phyloP scores from a whole-genome alignment of 306 rosid species.

The Ochetophila trinervis region DNA sequence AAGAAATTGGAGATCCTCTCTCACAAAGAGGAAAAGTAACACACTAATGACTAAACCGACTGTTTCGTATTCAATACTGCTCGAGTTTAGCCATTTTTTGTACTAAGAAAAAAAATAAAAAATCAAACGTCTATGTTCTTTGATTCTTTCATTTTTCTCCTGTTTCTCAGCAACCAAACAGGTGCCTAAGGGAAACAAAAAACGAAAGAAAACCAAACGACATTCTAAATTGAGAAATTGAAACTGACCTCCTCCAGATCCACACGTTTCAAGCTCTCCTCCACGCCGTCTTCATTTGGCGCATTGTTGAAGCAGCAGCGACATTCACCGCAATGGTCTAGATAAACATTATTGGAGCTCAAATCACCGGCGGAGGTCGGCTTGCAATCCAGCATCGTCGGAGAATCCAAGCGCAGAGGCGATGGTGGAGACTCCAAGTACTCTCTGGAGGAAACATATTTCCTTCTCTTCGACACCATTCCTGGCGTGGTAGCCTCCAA shows the following conservation, averaged over 20 bases:
- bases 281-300: conserved; percentile 26
- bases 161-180: background rate
- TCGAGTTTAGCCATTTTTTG: background rate
- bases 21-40: background rate
- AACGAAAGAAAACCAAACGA: background rate
- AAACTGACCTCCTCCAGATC: conserved; percentile 66
- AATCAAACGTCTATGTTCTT: background rate
- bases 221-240: conserved; percentile 12
- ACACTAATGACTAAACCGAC: no score
- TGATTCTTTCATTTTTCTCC: background rate
- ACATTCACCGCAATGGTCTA: conserved; percentile 30
- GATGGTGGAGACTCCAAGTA: background rate
- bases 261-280: conserved; percentile 22
- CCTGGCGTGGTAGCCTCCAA: conserved; percentile 16
- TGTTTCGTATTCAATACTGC: background rate
- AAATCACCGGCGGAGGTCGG: background rate
- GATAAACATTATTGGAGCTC: conserved; percentile 4
- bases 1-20: conserved; percentile 8
- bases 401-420: conserved; percentile 17
- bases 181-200: conserved; percentile 1
- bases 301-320: conserved; percentile 46
- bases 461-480: conserved; percentile 53
- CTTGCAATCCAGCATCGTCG: background rate
- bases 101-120: background rate
- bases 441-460: conserved; percentile 20